A percentile compares a stretch with the other conserved stretches of the same genome.
Evolutionary conservation across 192 early-diverging fungal genomes (phyloP).

Genomic region (Podila verticillata): DNA sequence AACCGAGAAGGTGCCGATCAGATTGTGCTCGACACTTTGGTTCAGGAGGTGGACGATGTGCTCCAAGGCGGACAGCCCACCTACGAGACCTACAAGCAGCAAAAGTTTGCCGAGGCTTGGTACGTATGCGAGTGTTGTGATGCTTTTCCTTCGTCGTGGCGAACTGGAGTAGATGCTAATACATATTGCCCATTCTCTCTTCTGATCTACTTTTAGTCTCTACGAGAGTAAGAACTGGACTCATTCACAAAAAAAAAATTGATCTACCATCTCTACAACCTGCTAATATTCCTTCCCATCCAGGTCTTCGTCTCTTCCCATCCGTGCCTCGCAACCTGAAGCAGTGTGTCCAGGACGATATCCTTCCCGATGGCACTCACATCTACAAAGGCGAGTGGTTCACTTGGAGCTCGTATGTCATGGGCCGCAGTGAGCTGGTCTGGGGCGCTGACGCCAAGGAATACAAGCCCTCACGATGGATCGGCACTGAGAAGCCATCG

Average conservation of each 20-base stretch:
- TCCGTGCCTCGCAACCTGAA: slow-evolving; percentile 56
- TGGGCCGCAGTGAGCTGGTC: slow-evolving; percentile 62
- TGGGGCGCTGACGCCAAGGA: slow-evolving; percentile 73
- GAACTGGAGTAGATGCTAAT: not conserved
- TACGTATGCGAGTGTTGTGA: not conserved
- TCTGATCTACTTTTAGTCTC: too few relatives aligned
- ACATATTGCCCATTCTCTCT: not conserved
- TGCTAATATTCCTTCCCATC: not conserved
- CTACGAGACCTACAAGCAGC: slow-evolving; percentile 26
- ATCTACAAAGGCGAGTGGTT: slow-evolving; percentile 67
- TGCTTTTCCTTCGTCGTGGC: too few relatives aligned
- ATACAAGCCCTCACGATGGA: slow-evolving; percentile 75
- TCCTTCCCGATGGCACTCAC: slow-evolving; percentile 69
- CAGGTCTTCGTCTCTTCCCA: slow-evolving; percentile 25
- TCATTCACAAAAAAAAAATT: too few relatives aligned
- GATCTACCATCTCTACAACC: not conserved
- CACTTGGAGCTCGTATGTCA: slow-evolving; percentile 59
- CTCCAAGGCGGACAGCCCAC: not conserved
- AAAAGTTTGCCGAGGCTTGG: slow-evolving; percentile 43
- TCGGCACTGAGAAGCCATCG: slow-evolving; percentile 51
- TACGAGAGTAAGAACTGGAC: too few relatives aligned
- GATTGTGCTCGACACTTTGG: slow-evolving; percentile 10
- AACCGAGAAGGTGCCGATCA: slow-evolving; percentile 46
- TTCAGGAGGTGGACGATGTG: slow-evolving; percentile 41
- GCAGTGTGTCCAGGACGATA: slow-evolving; percentile 62